Evolutionary conservation across 2,329 filamentous ascomycete genomes (phyloP).

Genomic region (Exophiala oligosperma): DNA sequence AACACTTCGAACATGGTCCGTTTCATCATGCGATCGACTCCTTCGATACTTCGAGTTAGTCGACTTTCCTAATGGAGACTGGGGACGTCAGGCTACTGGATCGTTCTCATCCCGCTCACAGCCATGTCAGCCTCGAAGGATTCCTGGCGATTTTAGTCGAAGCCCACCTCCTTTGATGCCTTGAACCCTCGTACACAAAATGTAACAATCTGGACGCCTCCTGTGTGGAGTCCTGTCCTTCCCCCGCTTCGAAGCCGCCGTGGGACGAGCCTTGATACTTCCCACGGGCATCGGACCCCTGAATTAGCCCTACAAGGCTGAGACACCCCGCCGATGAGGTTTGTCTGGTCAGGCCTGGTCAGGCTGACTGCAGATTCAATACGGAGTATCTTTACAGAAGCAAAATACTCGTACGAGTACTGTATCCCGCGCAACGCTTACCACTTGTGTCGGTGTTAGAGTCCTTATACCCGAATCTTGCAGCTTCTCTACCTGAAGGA

Average conservation of each 20-base stretch:
- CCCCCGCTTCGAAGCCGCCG: too few relatives aligned
- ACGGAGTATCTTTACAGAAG: not conserved
- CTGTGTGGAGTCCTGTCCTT: too few relatives aligned
- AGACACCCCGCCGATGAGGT: not conserved
- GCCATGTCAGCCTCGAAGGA: constrained; percentile 20
- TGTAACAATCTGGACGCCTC: too few relatives aligned
- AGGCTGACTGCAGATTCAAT: not conserved
- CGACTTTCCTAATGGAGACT: not conserved
- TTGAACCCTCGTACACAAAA: not conserved
- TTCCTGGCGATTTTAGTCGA: not conserved
- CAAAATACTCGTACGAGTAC: not conserved
- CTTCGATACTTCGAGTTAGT: not conserved
- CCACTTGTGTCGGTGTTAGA: too few relatives aligned
- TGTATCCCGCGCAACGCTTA: not conserved
- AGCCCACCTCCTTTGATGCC: not conserved
- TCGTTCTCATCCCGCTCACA: not conserved
- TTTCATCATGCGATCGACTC: constrained; percentile 6
- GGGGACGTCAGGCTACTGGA: not conserved
- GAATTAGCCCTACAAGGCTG: constrained; percentile 6
- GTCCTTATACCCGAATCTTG: too few relatives aligned
- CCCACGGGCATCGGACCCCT: not conserved
- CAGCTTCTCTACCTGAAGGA: too few relatives aligned
- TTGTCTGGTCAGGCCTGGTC: not conserved
- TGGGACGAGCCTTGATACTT: too few relatives aligned
- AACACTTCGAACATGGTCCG: not conserved